These are phyloP conservation scores for Letharia lupina DNA, from an alignment of 495 filamentous ascomycete genomes.

Conservation along the genomic window DNA sequence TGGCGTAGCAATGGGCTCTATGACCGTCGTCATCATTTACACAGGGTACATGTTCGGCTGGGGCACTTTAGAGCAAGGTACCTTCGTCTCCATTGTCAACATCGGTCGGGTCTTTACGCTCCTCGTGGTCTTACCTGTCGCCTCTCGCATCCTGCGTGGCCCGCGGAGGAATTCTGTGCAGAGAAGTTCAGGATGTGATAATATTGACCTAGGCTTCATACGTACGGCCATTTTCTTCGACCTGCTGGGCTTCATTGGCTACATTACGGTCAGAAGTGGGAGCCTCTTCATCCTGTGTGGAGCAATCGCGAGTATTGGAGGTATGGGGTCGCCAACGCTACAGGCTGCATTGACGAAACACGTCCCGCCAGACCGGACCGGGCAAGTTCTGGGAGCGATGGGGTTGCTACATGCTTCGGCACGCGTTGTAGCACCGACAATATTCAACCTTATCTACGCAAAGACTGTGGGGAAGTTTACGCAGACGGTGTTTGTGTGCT, in stretches of 20 bases:
- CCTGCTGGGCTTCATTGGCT: constrained; percentile 65
- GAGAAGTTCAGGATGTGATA: constrained; percentile 63
- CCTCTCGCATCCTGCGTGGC: constrained; percentile 61
- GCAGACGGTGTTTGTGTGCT: constrained; percentile 72
- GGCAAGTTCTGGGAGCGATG: constrained; percentile 76
- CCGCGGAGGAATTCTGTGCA: constrained; percentile 30
- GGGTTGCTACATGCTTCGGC: constrained; percentile 80
- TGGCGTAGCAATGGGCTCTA: constrained; percentile 70
- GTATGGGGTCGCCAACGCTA: constrained; percentile 74
- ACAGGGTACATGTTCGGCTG: constrained; percentile 70
- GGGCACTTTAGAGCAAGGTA: constrained; percentile 65
- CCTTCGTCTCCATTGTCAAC: constrained; percentile 72
- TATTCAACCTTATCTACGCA: constrained; percentile 82
- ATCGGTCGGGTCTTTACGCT: constrained; percentile 64
- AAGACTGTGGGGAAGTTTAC: constrained; percentile 67
- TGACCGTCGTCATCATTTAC: constrained; percentile 73
- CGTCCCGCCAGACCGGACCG: constrained; percentile 69
- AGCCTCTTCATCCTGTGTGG: constrained; percentile 57
- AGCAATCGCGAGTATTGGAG: constrained; percentile 64
- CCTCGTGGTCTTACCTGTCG: constrained; percentile 60
- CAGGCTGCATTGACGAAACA: constrained; percentile 84
- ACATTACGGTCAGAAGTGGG: constrained; percentile 50
- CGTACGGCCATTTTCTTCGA: constrained; percentile 72
- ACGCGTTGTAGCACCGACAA: constrained; percentile 64
- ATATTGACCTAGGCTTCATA: constrained; percentile 67